phyloP scores from a whole-genome alignment of 106 monocot species.

The Acorus gramineus region DNA sequence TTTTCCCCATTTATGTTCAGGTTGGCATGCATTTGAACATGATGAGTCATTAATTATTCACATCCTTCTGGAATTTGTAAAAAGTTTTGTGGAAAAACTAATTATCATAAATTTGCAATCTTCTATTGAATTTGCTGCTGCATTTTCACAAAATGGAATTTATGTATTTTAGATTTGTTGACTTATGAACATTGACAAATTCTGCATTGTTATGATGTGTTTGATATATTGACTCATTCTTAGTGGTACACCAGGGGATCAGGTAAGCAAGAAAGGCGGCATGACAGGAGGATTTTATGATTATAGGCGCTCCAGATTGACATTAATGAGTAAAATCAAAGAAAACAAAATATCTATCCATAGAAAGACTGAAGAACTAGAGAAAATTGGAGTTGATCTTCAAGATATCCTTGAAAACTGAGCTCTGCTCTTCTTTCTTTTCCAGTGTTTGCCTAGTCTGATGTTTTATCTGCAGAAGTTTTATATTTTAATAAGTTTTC shows the following conservation, averaged over 20 bases:
- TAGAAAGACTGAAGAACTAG: constrained; percentile 38
- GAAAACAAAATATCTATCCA: constrained; percentile 57
- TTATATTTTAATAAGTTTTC: background rate
- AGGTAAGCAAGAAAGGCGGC: constrained; percentile 98
- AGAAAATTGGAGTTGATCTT: constrained; percentile 59
- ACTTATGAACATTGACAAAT: background rate
- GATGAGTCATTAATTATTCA: too few species aligned
- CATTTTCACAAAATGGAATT: too few species aligned
- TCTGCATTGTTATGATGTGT: background rate
- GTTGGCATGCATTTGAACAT: too few species aligned
- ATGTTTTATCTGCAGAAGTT: background rate
- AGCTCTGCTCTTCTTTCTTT: background rate
- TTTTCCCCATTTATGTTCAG: too few species aligned
- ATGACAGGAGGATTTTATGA: constrained; percentile 99
- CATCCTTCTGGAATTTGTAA: too few species aligned
- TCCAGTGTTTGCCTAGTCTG: background rate
- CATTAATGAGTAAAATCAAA: constrained; percentile 70
- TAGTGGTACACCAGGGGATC: constrained; percentile 54
- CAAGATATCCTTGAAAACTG: constrained; percentile 68
- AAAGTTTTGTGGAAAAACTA: too few species aligned
- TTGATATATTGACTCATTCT: too few species aligned
- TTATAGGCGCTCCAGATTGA: constrained; percentile 76
- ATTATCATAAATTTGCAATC: too few species aligned
- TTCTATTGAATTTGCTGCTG: too few species aligned
- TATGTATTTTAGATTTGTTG: too few species aligned